These are phyloP conservation scores for Piper longum DNA, from an alignment of 164 flowering plant species.

Conservation along the genomic window DNA sequence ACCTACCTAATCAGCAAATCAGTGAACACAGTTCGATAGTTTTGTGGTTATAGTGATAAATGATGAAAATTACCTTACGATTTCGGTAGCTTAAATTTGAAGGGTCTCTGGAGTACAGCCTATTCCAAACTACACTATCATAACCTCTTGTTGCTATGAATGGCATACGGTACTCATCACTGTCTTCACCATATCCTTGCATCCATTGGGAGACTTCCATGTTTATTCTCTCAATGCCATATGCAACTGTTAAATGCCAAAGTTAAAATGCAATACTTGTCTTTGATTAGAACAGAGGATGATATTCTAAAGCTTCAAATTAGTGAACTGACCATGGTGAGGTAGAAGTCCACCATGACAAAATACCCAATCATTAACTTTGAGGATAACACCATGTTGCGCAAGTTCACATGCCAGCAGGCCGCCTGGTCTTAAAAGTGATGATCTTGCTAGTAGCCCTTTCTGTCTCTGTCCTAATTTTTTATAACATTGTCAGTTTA, in stretches of 20 bases:
- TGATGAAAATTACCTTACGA: slow-evolving; percentile 33
- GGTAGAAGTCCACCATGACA: slow-evolving; percentile 99
- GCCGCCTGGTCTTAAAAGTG: slow-evolving; percentile 78
- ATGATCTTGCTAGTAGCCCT: slow-evolving; percentile 74
- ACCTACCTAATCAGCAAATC: slow-evolving; percentile 30
- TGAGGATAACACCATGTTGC: slow-evolving; percentile 66
- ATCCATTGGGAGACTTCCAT: slow-evolving; percentile 78
- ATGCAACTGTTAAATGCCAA: slow-evolving; percentile 38
- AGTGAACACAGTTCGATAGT: not conserved
- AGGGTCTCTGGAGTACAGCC: slow-evolving; percentile 68
- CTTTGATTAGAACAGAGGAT: not conserved
- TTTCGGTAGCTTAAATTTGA: slow-evolving; percentile 41
- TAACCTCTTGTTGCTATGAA: slow-evolving; percentile 86
- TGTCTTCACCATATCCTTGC: slow-evolving; percentile 38
- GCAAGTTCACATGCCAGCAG: slow-evolving; percentile 80
- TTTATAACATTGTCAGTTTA: slow-evolving; percentile 18
- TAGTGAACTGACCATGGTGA: slow-evolving; percentile 57
- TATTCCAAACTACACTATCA: slow-evolving; percentile 96
- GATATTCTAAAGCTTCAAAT: not conserved
- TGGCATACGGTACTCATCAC: slow-evolving; percentile 33
- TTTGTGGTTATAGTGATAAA: not conserved
- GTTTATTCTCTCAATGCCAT: slow-evolving; percentile 87
- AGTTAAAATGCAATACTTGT: not conserved
- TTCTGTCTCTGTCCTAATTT: slow-evolving; percentile 88
- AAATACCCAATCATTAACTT: slow-evolving; percentile 87